These are phyloP conservation scores for Blastomyces gilchristii DNA, from an alignment of 2,329 filamentous ascomycete genomes.

Conservation along the genomic window DNA sequence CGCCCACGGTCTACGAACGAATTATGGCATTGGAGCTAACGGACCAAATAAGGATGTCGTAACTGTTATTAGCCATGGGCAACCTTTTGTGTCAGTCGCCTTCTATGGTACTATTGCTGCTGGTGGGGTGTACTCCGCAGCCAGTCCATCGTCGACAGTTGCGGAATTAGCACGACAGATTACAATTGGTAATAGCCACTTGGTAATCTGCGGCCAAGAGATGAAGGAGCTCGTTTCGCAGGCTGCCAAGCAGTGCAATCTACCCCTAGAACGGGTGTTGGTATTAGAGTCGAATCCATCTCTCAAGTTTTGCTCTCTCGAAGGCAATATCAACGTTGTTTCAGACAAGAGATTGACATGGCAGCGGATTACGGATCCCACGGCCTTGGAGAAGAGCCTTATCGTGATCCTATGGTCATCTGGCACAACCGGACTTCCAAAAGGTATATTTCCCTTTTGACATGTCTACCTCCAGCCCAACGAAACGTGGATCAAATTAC, in stretches of 20 bases:
- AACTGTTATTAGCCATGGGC: conserved; percentile 5
- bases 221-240: conserved; percentile 1
- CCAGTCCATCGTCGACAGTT: conserved; percentile 6
- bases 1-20: conserved; percentile 5
- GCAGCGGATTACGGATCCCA: conserved; percentile 4
- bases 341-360: conserved; percentile 1
- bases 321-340: conserved; percentile 3
- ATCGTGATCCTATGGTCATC: conserved; percentile 7
- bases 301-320: not conserved
- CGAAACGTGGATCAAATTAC: not conserved
- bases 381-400: not conserved
- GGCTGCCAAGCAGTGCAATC: conserved; percentile 5
- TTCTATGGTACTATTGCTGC: conserved; percentile 5
- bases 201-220: conserved; percentile 5
- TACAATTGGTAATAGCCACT: conserved; percentile 4
- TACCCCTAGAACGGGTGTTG: conserved; percentile 2
- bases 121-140: conserved; percentile 5
- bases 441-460: not conserved
- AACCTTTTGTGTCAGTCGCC: not conserved
- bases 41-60: conserved; percentile 6
- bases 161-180: conserved; percentile 4
- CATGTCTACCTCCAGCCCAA: not conserved
- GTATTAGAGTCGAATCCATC: conserved; percentile 2
- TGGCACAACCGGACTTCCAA: conserved; percentile 3
- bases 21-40: conserved; percentile 2